Base-by-base conservation (phyloP, 192 early-diverging fungal species). In the Lunasporangiospora selenospora region DNA sequence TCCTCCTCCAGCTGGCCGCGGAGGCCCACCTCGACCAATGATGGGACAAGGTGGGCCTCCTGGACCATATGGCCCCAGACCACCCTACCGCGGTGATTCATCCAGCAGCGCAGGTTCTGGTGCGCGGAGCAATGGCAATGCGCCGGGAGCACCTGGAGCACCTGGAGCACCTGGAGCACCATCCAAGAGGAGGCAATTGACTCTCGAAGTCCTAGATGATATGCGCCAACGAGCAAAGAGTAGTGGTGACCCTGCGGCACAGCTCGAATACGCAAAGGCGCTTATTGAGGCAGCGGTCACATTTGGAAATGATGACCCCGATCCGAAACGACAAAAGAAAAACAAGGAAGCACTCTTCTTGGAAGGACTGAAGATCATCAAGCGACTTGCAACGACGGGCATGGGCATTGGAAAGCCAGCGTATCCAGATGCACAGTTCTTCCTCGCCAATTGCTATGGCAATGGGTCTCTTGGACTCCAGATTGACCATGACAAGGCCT, bases 341-440 rank as follows among this genome's bases (percentile, higher is more conserved):
- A 78, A 81, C 39, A 88, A 87, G 58, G 87, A 92, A 8, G 65
- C 79, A 29, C 77, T 94, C 53, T 76, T 83, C 12, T 62, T 65
- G 1, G 94, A 97, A 78, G 93, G 88, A 0, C 75, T 93, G 34
- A 92, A 92, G 51, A 80, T 86, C 67, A 67, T 95, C 21, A 94
- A 94, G 51, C 91, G 89, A 76, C 78, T 96, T 18, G 86, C 89
- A 1, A 77, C 81, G n/a, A 67, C 80, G 38, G 80, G 83, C 32
- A 83, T 76, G 0, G 84, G 81, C 29, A 77, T 87, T 49, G 81
- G 91, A 39, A 87, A 85, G 42, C 73, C 84, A 33, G 83, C 87
- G 10, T 89, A 87, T 29, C 81, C 95, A 11, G 95, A 95, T 40
- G 92, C 96, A 10, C 86, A 91, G 76, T 97, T 96, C 76, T 91